Conservation (phyloP, 495 filamentous ascomycete species). For the Paragyromitra xinjiangensis region DNA sequence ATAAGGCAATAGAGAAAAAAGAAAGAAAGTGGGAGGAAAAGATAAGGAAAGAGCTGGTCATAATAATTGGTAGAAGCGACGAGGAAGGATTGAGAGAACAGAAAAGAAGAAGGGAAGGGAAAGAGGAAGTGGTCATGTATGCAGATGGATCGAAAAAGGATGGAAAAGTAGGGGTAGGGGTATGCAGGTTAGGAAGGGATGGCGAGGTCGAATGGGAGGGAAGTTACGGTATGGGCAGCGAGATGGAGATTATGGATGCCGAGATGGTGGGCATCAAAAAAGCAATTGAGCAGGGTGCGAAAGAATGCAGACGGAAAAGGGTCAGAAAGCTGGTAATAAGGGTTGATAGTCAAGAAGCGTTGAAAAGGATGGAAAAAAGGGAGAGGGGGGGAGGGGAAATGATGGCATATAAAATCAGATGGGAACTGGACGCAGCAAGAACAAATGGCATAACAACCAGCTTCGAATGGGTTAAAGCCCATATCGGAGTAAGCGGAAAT, state of each 20-base stretch:
- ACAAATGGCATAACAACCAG: no score
- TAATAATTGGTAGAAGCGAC: neutral
- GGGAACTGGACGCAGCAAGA: no score
- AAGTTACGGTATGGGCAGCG: neutral
- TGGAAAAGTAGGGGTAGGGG: neutral
- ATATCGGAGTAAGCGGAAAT: no score
- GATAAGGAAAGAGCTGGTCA: neutral
- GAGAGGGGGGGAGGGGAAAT: no score
- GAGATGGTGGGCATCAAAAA: no score
- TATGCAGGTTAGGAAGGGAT: neutral
- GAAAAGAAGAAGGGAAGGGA: neutral
- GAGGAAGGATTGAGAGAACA: neutral
- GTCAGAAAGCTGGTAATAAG: no score
- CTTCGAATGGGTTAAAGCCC: no score
- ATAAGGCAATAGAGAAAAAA: neutral
- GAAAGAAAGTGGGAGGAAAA: constrained; percentile 1
- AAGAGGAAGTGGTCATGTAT: constrained; percentile 5
- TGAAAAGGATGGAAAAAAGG: no score
- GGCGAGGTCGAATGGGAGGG: neutral
- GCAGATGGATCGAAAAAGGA: neutral
- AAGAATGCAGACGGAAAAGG: no score
- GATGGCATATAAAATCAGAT: no score
- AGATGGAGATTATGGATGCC: neutral
- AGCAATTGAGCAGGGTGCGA: no score
- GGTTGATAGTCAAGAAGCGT: no score